Conservation (phyloP, 257 asterid species). For the Solanum bukasovii region DNA sequence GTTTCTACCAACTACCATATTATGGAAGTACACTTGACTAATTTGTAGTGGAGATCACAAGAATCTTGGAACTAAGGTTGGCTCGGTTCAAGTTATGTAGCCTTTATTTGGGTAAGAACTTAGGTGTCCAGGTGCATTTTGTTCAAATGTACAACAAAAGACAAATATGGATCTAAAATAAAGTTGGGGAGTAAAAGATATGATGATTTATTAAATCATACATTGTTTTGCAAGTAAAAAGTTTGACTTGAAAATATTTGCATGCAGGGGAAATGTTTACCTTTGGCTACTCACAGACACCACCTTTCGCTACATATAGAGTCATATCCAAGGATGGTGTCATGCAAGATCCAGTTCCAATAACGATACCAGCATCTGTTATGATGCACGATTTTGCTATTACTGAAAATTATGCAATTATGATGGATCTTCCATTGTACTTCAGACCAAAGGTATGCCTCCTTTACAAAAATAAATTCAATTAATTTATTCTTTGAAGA, state of each 20-base stretch:
- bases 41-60: neutral
- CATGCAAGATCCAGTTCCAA: conserved; percentile 95
- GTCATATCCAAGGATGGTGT: conserved; percentile 80
- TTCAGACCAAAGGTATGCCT: conserved; percentile 70
- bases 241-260: conserved; percentile 10
- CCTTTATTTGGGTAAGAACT: neutral
- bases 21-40: neutral
- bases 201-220: neutral
- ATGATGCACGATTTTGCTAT: conserved; percentile 99
- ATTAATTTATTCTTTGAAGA: neutral
- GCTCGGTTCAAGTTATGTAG: neutral
- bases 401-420: conserved; percentile 87
- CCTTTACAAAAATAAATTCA: neutral
- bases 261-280: conserved; percentile 92
- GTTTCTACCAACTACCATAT: neutral
- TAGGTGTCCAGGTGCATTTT: neutral
- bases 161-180: neutral
- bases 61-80: neutral
- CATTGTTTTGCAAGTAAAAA: neutral
- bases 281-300: conserved; percentile 69
- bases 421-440: conserved; percentile 86
- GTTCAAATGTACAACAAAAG: neutral
- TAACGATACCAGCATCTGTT: conserved; percentile 67
- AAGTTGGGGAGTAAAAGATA: neutral
- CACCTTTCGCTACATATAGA: conserved; percentile 84